Conservation (phyloP, 768 basidiomycete genomes). For the Russula foetens region DNA sequence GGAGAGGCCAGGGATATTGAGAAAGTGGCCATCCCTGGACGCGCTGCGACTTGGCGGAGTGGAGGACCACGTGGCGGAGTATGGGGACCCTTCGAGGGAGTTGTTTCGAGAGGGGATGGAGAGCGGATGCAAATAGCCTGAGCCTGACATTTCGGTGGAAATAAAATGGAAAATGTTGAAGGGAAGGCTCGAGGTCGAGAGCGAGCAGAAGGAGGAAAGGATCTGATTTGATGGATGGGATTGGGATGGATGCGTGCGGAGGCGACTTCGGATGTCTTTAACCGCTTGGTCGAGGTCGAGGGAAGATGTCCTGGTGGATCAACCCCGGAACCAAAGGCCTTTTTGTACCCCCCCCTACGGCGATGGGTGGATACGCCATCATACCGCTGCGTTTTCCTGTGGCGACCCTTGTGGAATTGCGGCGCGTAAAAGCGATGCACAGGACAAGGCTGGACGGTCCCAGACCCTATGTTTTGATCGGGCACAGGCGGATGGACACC, state of each 20-base stretch:
- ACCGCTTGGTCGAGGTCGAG: background rate
- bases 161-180: background rate
- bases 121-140: background rate
- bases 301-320: background rate
- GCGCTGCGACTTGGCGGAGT: background rate
- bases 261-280: no score
- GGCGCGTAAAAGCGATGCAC: no score
- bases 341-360: background rate
- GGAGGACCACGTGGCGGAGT: background rate
- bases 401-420: no score
- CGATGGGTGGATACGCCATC: no score
- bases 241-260: no score
- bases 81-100: conserved; percentile 1
- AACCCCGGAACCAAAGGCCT: background rate
- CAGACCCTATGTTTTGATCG: no score
- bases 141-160: background rate
- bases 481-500: no score
- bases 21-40: background rate
- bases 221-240: no score
- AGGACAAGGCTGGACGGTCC: no score
- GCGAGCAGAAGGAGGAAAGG: background rate
- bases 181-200: background rate
- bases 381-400: no score
- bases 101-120: conserved; percentile 7
- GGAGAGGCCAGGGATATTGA: background rate